Base-by-base conservation (phyloP, 257 asterid species). In the Scutellaria baicalensis region DNA sequence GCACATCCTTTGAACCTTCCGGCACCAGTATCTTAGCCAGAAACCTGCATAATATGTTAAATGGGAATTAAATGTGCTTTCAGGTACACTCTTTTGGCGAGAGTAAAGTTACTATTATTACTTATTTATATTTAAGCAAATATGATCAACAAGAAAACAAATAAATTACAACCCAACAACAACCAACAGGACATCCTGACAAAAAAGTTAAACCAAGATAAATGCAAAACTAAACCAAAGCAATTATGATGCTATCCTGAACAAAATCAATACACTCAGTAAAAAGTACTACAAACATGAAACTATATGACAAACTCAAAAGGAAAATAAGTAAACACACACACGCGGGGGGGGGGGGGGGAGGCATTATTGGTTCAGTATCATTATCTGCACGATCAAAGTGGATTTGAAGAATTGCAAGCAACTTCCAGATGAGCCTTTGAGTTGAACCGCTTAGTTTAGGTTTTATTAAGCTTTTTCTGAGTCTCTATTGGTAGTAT, bases 1-100 rank as follows among this genome's bases (percentile, higher is more conserved):
- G 92, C 70, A 94, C 95, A 82, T 94, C 99, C 69, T 92, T 94
- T 52, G 99, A 81, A 81, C 99, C 99, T 67, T 94, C 99, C 59
- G 97, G 96, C 57, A 82, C 91, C 80, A 94, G 84, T 80, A 94
- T 94, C 88, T 86, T 91, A 67, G 98, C 99, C 73, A 94, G 84
- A 79, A 69, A 89, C 81, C 99, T 94, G 93, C 69, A 81, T 52
- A 70, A 56, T 66, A 54, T 74, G 64, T 67, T 71, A 45, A 67
- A 60, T 60, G 50, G 42, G 51, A 58, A 69, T 38, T n/a, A 36
- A 59, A 55, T 59, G 63, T 59, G 63, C 48, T 20, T 48, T 43
- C 56, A 11, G 20, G 63, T 55, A 21, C 45, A 23, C 57, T 43
- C 35, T 35, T 40, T 6, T 45, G 21, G 3, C 49, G 44, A 40